Base-by-base conservation (phyloP, 768 basidiomycete genomes). In the Phlebiopsis flavidoalba region DNA sequence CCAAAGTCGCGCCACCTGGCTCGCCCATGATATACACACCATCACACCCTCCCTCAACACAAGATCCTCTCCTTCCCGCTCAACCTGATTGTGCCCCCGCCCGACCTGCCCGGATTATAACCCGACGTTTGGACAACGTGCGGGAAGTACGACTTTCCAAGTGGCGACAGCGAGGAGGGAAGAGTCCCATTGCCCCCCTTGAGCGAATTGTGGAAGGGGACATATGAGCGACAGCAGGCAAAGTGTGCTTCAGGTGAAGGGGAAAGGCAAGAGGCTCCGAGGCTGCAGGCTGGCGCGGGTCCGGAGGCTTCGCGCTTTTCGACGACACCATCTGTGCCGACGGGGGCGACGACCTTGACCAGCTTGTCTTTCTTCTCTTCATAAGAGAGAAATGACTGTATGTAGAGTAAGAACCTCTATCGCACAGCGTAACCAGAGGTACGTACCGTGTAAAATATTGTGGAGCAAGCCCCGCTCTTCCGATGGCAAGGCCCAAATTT, bases 71-170 rank as follows among this genome's bases (percentile, higher is more conserved):
- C 21, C 19, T 33, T 8, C 52, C 31, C 31, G 52, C 21, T 35
- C 52, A 35, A 10, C 50, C 26, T 52, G 3, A 24, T 71, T 19
- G 72, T 74, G 0, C 83, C 86, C 0, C 91, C 93, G 1, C 66
- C 73, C 0, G 86, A 80, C 33, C 73, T 67, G 0, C 79, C 78
- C 0, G 80, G 67, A 63, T 91, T 89, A 72, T 91, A 96, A 2
- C 93, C 94, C 26, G 86, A 86, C 5, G 81, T 89, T 76, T 96
- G 94, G 53, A 94, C 79, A 51, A 94, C 81, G 64, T 98, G 96
- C n/a, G n/a, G n/a, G 21, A 96, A 73, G 69, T 31, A 31, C 10
- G 54, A n/a, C 54, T 37, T 55, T 55, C 35, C 54, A 37, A 3
- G 6, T 36, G 37, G n/a, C 59, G 78, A 80, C 53, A 63, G 67